Base-by-base conservation (phyloP, 2,329 filamentous ascomycete species). In the Fusarium hainanense region DNA sequence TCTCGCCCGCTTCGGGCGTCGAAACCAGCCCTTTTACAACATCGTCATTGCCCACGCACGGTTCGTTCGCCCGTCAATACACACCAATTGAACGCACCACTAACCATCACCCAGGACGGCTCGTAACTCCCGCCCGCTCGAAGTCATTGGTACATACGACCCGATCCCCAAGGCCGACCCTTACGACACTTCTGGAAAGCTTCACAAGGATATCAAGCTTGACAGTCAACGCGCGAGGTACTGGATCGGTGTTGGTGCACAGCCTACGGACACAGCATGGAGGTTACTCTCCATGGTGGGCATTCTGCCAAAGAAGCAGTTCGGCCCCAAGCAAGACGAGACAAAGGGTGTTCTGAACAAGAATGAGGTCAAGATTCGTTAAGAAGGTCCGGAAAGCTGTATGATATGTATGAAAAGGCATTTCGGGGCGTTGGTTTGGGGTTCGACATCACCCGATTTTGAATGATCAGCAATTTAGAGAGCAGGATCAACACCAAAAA, bases 221-320 rank as follows among this genome's bases (percentile, higher is more conserved):
- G 96, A 99, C 80, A 84, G 88, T 10, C 84, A 88, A 71, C 86
- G 96, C 64, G 92, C 95, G 60, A 91, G 92, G 80, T 99, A 99
- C 84, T 99, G 96, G 96, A 86, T 99, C 37, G 96, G 96, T 78
- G 95, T 98, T 6, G 96, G 96, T 2, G 96, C 96, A 58, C 96
- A 99, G 82, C 96, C 96, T 12, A 94, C 92, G 68, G 93, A 98
- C 73, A 90, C 93, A 5, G 93, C 92, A 37, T 97, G 94, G 94
- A 87, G 93, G 78, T 80, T 98, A 75, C 83, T 99, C 74, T 88
- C 88, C 58, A 91, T 97, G 93, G 93, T 94, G 60, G 73, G 82
- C 27, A 78, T 82, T 41, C 54, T 82, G 61, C 80, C 80, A 16
- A 78, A 79, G 75, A 81, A 80, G 75, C 28, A 72, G 16, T 81